A percentile compares a stretch with the other conserved stretches of the same genome.
These are phyloP conservation scores for Penicillium frequentans DNA, from an alignment of 2,329 filamentous ascomycete species.

Conservation along the genomic window DNA sequence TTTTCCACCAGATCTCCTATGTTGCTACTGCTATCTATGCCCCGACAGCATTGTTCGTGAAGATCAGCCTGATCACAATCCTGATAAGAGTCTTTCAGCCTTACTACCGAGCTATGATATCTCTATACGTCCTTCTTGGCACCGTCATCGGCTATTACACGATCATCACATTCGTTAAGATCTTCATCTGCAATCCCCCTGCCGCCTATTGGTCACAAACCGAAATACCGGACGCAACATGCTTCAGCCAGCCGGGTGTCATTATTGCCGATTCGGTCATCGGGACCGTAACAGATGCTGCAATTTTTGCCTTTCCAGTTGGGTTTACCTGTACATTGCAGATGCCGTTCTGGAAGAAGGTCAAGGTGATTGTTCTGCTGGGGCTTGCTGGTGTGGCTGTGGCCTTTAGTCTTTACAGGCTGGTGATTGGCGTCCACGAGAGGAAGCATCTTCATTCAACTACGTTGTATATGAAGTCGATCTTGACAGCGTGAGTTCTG, in stretches of 20 bases:
- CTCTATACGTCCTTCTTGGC: slow-evolving; percentile 10
- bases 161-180: slow-evolving; percentile 17
- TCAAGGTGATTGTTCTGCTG: slow-evolving; percentile 11
- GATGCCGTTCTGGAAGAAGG: slow-evolving; percentile 11
- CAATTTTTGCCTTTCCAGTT: slow-evolving; percentile 15
- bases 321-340: slow-evolving; percentile 13
- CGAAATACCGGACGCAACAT: not conserved
- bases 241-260: slow-evolving; percentile 9
- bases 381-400: slow-evolving; percentile 16
- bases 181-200: slow-evolving; percentile 17
- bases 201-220: slow-evolving; percentile 13
- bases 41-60: slow-evolving; percentile 15
- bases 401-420: slow-evolving; percentile 17
- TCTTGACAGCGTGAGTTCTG: slow-evolving; percentile 8
- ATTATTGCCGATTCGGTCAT: slow-evolving; percentile 18
- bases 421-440: slow-evolving; percentile 11
- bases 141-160: slow-evolving; percentile 12
- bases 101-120: slow-evolving; percentile 7
- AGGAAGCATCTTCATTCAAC: not conserved
- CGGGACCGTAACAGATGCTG: slow-evolving; percentile 15
- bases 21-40: slow-evolving; percentile 14
- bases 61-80: slow-evolving; percentile 13
- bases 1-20: slow-evolving; percentile 10
- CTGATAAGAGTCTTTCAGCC: slow-evolving; percentile 14
- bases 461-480: slow-evolving; percentile 7